Evolutionary conservation across 257 asterid species (phyloP).

Genomic region (Thymus quinquecostatus): DNA sequence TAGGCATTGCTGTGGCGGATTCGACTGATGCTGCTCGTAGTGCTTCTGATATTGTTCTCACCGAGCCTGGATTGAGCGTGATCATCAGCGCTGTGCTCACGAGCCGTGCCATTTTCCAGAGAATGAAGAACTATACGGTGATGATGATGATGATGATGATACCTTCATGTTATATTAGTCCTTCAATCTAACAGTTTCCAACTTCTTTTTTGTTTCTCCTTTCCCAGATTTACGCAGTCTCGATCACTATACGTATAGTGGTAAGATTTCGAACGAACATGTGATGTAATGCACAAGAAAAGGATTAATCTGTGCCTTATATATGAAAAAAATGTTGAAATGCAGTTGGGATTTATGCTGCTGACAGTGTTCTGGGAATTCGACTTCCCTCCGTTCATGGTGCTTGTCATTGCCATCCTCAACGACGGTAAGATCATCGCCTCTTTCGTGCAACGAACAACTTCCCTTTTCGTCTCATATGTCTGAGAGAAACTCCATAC

Average conservation of each 20-base stretch:
- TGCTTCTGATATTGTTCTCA: slow-evolving; percentile 70
- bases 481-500: slow-evolving; percentile 15
- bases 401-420: slow-evolving; percentile 70
- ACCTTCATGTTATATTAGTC: not conserved
- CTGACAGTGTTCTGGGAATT: slow-evolving; percentile 65
- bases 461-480: not conserved
- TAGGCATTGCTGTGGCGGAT: slow-evolving; percentile 73
- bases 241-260: slow-evolving; percentile 77
- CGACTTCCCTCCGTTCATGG: slow-evolving; percentile 77
- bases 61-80: slow-evolving; percentile 70
- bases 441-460: not conserved
- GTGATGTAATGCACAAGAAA: not conserved
- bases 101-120: slow-evolving; percentile 71
- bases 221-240: slow-evolving; percentile 69
- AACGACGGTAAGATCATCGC: slow-evolving; percentile 50
- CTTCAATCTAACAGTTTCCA: slow-evolving; percentile 30
- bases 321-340: not conserved
- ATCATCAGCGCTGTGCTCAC: slow-evolving; percentile 69
- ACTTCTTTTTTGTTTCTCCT: not conserved
- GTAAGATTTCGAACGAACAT: slow-evolving; percentile 35
- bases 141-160: too few species aligned
- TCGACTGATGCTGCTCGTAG: slow-evolving; percentile 74
- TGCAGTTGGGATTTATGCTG: slow-evolving; percentile 67
- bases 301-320: not conserved
- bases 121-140: slow-evolving; percentile 72